phyloP scores from a whole-genome alignment of 352 stramenopile genomes.

The Phytophthora melonis region DNA sequence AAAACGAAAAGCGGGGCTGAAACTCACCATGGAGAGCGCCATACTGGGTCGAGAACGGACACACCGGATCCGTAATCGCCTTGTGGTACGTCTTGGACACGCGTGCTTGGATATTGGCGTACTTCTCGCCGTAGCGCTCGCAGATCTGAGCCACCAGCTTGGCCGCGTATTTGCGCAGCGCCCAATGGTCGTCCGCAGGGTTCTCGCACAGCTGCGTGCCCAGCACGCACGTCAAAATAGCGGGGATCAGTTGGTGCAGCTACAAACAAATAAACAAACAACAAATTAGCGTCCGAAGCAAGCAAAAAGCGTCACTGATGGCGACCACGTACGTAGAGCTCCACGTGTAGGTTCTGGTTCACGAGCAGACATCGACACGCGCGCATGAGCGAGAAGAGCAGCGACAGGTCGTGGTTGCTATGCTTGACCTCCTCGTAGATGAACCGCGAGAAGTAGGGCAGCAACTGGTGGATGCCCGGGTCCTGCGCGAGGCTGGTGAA shows the following conservation, averaged over 20 bases:
- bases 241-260: conserved; percentile 94
- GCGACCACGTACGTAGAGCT: conserved; percentile 86
- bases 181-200: conserved; percentile 91
- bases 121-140: conserved; percentile 89
- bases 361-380: conserved; percentile 90
- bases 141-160: conserved; percentile 88
- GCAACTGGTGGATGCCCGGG: conserved; percentile 89
- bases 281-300: neutral
- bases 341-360: conserved; percentile 93
- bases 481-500: conserved; percentile 85
- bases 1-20: neutral
- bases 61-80: conserved; percentile 79
- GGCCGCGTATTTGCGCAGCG: conserved; percentile 86
- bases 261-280: conserved; percentile 27
- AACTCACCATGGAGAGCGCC: conserved; percentile 90
- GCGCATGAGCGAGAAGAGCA: conserved; percentile 89
- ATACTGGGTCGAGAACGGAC: conserved; percentile 91
- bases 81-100: conserved; percentile 93
- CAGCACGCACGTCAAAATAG: conserved; percentile 94
- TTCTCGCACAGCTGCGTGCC: conserved; percentile 91
- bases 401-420: conserved; percentile 78
- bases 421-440: conserved; percentile 91
- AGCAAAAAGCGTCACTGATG: neutral
- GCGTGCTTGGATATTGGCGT: conserved; percentile 92
- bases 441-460: conserved; percentile 92